Percentiles rank a stretch among this genome's conserved stretches.
Conservation (phyloP, 179 eudicot species). For the Drosera spatulata region DNA sequence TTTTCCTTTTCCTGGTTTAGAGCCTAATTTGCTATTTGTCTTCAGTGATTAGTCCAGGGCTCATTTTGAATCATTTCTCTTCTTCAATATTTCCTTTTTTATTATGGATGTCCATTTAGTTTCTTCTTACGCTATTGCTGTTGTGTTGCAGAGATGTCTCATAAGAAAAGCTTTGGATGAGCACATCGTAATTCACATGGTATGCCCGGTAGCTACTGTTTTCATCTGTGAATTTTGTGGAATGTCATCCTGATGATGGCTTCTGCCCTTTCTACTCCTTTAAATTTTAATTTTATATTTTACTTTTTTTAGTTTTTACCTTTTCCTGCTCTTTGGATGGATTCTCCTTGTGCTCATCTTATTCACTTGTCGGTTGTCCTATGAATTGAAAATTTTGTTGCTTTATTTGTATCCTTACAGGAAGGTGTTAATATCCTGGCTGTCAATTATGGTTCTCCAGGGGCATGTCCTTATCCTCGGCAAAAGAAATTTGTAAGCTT, state of each 20-base stretch:
- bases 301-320: background rate
- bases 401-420: slow-evolving; percentile 17
- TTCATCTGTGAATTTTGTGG: background rate
- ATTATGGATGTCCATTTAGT: background rate
- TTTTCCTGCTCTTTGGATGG: background rate
- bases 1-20: too few relatives aligned
- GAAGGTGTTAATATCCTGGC: slow-evolving; percentile 78
- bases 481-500: slow-evolving; percentile 60
- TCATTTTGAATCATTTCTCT: too few relatives aligned
- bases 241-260: too few relatives aligned
- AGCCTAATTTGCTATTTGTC: too few relatives aligned
- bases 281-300: too few relatives aligned
- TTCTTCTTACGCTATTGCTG: slow-evolving; percentile 9
- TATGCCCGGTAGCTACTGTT: slow-evolving; percentile 9
- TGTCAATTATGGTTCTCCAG: slow-evolving; percentile 87
- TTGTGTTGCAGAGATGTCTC: slow-evolving; percentile 78
- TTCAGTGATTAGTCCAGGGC: too few relatives aligned
- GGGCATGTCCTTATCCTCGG: slow-evolving; percentile 85
- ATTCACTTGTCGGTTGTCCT: background rate
- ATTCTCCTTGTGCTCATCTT: background rate
- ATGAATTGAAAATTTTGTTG: background rate
- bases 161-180: slow-evolving; percentile 80
- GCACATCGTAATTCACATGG: slow-evolving; percentile 86
- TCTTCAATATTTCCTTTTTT: too few relatives aligned
- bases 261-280: too few relatives aligned